Evolutionary conservation across 2,329 filamentous ascomycete genomes (phyloP), one percentile per base, ranked within the genome.

Genomic region (Xylariaceae sp.): DNA sequence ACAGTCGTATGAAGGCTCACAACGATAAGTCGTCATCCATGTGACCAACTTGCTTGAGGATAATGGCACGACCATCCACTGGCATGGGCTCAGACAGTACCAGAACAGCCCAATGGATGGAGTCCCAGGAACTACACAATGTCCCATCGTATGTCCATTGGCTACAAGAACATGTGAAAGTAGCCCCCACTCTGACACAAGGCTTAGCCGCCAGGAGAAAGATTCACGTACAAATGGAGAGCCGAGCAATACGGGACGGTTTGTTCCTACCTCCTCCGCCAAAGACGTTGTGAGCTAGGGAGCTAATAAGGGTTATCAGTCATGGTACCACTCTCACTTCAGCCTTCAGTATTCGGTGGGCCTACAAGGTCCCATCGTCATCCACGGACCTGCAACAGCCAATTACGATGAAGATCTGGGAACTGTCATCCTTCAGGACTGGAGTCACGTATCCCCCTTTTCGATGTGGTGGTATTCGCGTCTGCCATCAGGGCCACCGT

Each of bases 391-490:
- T 0, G 75, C 78, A 0, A 77, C 78, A 1, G 73, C 76, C 19
- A 75, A 82, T 60, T 87, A 86, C 60, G 84, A 89, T 58, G 75
- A 80, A 45, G 86, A 89, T 63, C 72, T 87, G 0, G 86, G 86
- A 2, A 70, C 79, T 19, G 63, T 87, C 0, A 76, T 84, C 20
- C 65, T 87, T 4, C 79, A 77, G n/a, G 84, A 87, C 62, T 86
- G 82, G 81, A 78, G 78, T 60, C 79, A 81, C 54, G 55, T 59
- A 7, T 74, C 72, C 0, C 69, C 72, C 2, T 44, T 19, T 19
- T 5, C n/a, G n/a, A 44, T 44, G 18, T 44, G 43, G 43, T 19
- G 20, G 20, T 44, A 19, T 21, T 20, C 43, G 43, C 43, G 20
- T 16, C 20, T 44, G 5, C 18, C 43, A 7, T 23, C 20, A 19